phyloP scores from a whole-genome alignment of 2,329 filamentous ascomycete species.

The Nothophoma quercina region DNA sequence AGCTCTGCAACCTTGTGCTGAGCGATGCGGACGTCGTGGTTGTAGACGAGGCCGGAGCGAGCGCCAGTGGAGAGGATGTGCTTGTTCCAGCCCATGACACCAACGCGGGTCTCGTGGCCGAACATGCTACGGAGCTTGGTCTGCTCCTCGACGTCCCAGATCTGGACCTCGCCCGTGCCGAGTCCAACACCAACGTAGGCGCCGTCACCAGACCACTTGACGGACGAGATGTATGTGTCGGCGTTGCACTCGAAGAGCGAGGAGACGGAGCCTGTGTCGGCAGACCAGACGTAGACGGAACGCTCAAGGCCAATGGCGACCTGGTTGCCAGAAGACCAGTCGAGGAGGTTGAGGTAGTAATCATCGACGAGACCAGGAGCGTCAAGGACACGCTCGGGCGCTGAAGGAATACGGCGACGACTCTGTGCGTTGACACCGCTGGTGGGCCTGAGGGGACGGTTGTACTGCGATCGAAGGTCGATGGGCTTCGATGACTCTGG shows the following conservation, averaged over 20 bases:
- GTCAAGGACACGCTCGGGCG: constrained; percentile 94
- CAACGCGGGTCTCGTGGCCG: constrained; percentile 94
- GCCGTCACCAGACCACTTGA: constrained; percentile 98
- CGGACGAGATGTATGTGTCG: constrained; percentile 96
- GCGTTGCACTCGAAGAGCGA: constrained; percentile 85
- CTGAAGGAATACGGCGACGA: constrained; percentile 89
- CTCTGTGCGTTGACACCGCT: constrained; percentile 81
- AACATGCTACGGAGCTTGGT: constrained; percentile 98
- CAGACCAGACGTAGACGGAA: constrained; percentile 98
- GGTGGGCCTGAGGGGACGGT: constrained; percentile 86
- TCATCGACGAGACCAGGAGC: constrained; percentile 96
- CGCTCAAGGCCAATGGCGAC: constrained; percentile 97
- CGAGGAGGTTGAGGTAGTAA: constrained; percentile 98
- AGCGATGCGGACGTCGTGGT: constrained; percentile 97
- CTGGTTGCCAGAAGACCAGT: constrained; percentile 98
- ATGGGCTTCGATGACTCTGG: constrained; percentile 98
- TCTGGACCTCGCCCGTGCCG: constrained; percentile 95
- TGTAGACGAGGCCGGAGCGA: constrained; percentile 93
- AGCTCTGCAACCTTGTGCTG: constrained; percentile 99
- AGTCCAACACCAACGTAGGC: constrained; percentile 96
- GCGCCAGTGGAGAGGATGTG: constrained; percentile 95
- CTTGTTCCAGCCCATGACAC: constrained; percentile 99
- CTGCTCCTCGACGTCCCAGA: constrained; percentile 97
- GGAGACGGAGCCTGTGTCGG: constrained; percentile 87
- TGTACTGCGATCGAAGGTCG: constrained; percentile 96